These are phyloP conservation scores for Reticulascus tulasneorum DNA, from an alignment of 2,329 filamentous ascomycete genomes.

Conservation along the genomic window DNA sequence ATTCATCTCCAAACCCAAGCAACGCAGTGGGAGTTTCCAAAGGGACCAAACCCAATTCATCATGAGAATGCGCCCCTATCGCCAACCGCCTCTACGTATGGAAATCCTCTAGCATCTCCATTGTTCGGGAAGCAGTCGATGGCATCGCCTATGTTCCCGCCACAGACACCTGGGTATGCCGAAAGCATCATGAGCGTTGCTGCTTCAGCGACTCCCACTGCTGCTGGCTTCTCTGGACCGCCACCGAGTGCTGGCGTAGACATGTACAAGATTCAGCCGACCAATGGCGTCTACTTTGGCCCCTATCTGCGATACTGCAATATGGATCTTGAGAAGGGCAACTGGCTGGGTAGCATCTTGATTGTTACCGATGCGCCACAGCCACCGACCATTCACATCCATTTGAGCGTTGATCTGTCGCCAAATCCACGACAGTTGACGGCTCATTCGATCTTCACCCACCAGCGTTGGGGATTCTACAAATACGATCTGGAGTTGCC, in stretches of 20 bases:
- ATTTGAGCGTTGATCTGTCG: conserved; percentile 83
- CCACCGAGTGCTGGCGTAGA: conserved; percentile 85
- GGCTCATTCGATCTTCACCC: conserved; percentile 76
- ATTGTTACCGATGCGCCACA: conserved; percentile 88
- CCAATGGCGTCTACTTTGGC: conserved; percentile 96
- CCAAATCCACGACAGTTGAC: conserved; percentile 88
- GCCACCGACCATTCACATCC: conserved; percentile 92
- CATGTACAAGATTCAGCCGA: conserved; percentile 88
- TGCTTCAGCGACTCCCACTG: conserved; percentile 66
- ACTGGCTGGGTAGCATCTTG: conserved; percentile 92
- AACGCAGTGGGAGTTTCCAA: conserved; percentile 98
- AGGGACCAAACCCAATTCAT: conserved; percentile 85
- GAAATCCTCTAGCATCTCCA: conserved; percentile 68
- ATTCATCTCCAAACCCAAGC: conserved; percentile 93
- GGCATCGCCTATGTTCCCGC: conserved; percentile 77
- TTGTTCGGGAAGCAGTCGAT: conserved; percentile 65
- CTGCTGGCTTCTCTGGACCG: conserved; percentile 83
- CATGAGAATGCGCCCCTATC: conserved; percentile 80
- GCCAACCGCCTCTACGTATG: conserved; percentile 72
- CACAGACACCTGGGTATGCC: conserved; percentile 78
- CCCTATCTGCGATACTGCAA: conserved; percentile 95
- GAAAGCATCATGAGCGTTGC: conserved; percentile 83
- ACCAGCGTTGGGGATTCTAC: conserved; percentile 94
- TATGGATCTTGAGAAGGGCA: conserved; percentile 87
- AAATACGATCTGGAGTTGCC: conserved; percentile 86